phyloP scores from a whole-genome alignment of 2,329 filamentous ascomycete genomes.

The Eutypa lata region DNA sequence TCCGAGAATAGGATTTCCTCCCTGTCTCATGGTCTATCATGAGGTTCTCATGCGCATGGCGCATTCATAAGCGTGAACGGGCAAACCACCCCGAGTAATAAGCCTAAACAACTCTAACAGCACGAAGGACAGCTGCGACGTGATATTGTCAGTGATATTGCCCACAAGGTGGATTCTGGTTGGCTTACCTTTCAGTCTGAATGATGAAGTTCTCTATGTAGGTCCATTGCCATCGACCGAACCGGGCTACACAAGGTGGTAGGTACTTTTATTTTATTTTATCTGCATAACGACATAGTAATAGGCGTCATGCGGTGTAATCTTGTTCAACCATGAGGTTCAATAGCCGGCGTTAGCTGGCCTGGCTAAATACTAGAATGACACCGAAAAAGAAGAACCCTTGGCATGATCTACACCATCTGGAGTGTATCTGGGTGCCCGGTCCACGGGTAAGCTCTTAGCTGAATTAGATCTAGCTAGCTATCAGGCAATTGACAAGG shows the following conservation, averaged over 20 bases:
- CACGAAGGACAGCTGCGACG: no score
- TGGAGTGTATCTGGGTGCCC: background rate
- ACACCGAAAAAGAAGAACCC: background rate
- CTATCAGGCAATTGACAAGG: background rate
- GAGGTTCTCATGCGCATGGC: background rate
- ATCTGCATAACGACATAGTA: background rate
- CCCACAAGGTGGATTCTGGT: no score
- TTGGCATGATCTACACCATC: background rate
- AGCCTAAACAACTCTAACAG: no score
- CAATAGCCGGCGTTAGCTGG: background rate
- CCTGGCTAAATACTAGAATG: background rate
- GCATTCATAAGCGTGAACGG: constrained; percentile 10
- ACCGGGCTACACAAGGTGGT: no score
- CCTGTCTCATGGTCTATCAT: no score
- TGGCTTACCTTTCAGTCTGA: no score
- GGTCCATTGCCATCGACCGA: no score
- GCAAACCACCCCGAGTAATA: constrained; percentile 1
- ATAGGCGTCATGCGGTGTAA: background rate
- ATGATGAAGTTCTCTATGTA: no score
- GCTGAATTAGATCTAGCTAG: background rate
- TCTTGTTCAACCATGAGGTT: background rate
- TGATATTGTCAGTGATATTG: no score
- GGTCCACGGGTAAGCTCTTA: background rate
- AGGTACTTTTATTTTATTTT: no score
- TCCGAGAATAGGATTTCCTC: no score